A percentile compares a stretch with the other conserved stretches of the same genome.
These are phyloP conservation scores for Fraxinus angustifolia DNA, from an alignment of 305 asterid genomes.

Conservation along the genomic window DNA sequence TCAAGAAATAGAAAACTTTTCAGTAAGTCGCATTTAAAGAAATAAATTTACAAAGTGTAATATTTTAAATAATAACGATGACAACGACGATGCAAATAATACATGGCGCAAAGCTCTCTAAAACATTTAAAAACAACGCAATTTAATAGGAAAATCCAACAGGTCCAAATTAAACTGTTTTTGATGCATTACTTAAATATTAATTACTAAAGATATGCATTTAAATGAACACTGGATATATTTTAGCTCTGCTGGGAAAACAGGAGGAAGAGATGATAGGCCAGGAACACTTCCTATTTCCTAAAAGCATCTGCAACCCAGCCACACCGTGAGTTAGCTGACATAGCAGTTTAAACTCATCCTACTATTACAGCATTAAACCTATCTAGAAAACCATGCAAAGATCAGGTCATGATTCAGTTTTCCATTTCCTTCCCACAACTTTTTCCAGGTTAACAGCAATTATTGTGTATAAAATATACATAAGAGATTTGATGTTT, in stretches of 20 bases:
- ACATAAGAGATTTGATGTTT: neutral
- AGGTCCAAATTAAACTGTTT: neutral
- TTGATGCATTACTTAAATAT: conserved; percentile 7
- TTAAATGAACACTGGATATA: neutral
- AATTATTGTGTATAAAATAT: neutral
- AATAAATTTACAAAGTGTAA: conserved; percentile 7
- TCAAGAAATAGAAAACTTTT: conserved; percentile 11
- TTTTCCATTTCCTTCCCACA: conserved; percentile 13
- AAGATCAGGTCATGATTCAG: neutral
- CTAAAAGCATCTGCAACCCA: conserved; percentile 9
- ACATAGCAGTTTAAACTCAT: conserved; percentile 6
- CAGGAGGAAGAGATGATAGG: conserved; percentile 10
- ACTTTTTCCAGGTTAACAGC: neutral
- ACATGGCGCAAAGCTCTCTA: conserved; percentile 4
- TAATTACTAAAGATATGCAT: neutral
- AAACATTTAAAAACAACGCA: conserved; percentile 12
- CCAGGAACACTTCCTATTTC: neutral
- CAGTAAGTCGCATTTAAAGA: neutral
- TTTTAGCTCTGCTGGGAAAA: conserved; percentile 6
- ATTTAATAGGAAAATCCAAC: neutral
- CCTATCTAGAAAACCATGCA: neutral
- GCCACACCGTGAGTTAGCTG: conserved; percentile 2
- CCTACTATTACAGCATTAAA: conserved; percentile 1
- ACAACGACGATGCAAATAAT: neutral
- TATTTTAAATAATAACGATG: neutral